These are phyloP conservation scores for Mycothermus thermophilus DNA, from an alignment of 495 filamentous ascomycete genomes.

Conservation along the genomic window DNA sequence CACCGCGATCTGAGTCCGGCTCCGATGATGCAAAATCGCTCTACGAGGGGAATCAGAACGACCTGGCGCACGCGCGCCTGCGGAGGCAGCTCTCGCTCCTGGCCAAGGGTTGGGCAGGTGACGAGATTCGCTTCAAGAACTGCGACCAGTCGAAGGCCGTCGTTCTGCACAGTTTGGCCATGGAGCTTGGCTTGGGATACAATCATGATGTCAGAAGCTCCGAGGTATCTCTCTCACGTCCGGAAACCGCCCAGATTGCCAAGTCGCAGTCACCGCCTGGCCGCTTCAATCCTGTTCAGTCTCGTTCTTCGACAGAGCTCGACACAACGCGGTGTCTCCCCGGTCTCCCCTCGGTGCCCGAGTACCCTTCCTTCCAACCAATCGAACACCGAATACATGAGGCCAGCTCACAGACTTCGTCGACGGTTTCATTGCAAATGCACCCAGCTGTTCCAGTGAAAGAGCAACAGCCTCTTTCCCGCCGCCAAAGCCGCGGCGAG, in stretches of 20 bases:
- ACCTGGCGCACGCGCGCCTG: conserved; percentile 7
- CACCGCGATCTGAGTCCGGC: not conserved
- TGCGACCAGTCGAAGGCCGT: conserved; percentile 17
- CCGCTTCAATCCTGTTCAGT: conserved; percentile 3
- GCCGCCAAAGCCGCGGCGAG: conserved; percentile 15
- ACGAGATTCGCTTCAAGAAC: conserved; percentile 19
- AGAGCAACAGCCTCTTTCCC: conserved; percentile 6
- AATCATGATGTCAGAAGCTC: conserved; percentile 11
- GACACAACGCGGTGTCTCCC: conserved; percentile 7
- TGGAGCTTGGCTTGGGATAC: conserved; percentile 16
- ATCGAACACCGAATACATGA: not conserved
- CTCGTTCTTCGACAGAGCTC: conserved; percentile 9
- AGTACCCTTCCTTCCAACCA: not conserved
- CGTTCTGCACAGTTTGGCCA: conserved; percentile 13
- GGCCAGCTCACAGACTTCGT: not conserved
- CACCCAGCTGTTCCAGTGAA: not conserved
- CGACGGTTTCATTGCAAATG: too few species aligned
- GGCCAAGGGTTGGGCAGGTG: conserved; percentile 15
- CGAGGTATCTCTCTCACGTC: conserved; percentile 12
- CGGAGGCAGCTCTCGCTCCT: conserved; percentile 17
- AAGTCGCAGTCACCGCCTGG: not conserved
- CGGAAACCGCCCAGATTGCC: not conserved
- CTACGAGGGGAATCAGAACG: conserved; percentile 1
- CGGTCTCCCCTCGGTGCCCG: conserved; percentile 1
- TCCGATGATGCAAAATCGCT: not conserved